These are phyloP conservation scores for Telopea speciosissima DNA, from an alignment of 177 flowering plant species.

Conservation along the genomic window DNA sequence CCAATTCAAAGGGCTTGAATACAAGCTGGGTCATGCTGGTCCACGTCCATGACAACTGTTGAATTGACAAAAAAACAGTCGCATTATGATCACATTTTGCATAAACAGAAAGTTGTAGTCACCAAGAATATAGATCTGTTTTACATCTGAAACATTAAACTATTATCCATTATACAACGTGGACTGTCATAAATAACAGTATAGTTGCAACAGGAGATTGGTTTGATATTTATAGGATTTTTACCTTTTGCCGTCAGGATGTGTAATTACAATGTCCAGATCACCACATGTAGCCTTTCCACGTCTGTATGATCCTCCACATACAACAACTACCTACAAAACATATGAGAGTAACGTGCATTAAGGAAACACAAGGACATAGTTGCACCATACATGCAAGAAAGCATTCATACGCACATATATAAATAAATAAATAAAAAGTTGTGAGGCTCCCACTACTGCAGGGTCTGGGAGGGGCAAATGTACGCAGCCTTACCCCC, in stretches of 20 bases:
- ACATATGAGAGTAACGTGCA: background rate
- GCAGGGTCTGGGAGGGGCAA: too few species aligned
- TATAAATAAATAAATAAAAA: too few species aligned
- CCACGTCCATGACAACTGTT: too few species aligned
- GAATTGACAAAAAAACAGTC: background rate
- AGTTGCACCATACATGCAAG: background rate
- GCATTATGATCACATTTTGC: background rate
- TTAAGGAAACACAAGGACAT: background rate
- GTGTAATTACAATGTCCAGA: conserved; percentile 81
- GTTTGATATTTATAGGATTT: background rate
- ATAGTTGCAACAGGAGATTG: background rate
- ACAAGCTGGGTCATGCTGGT: too few species aligned
- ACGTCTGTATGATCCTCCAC: conserved; percentile 97
- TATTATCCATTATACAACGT: too few species aligned
- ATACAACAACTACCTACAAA: conserved; percentile 54
- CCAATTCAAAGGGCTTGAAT: too few species aligned
- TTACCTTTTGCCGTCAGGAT: conserved; percentile 92
- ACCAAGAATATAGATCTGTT: too few species aligned
- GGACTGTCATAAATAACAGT: background rate
- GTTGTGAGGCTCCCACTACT: too few species aligned
- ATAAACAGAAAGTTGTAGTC: background rate
- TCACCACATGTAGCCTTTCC: conserved; percentile 98
- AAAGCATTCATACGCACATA: background rate
- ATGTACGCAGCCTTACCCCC: too few species aligned
- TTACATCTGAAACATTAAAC: too few species aligned